These are phyloP conservation scores for Trypanosoma platydactyli DNA, from an alignment of 208 protist genomes.

Conservation along the genomic window DNA sequence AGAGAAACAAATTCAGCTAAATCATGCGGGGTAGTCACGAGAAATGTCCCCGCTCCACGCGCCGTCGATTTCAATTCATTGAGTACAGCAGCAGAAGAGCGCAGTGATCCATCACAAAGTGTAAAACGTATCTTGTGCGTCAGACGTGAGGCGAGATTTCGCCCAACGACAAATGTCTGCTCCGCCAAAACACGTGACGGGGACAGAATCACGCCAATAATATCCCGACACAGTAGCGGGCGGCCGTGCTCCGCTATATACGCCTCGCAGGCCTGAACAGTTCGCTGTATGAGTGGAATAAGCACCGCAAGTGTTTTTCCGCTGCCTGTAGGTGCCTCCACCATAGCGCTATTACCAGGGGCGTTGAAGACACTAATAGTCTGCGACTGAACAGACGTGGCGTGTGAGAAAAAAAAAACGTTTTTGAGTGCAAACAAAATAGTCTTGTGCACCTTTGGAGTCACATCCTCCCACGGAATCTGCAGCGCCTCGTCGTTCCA, in stretches of 20 bases:
- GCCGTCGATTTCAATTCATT: slow-evolving; percentile 42
- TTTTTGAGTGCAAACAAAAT: slow-evolving; percentile 85
- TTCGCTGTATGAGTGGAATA: slow-evolving; percentile 84
- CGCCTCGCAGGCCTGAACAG: slow-evolving; percentile 53
- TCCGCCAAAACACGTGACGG: slow-evolving; percentile 83
- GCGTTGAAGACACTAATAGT: slow-evolving; percentile 54
- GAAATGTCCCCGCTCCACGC: slow-evolving; percentile 68
- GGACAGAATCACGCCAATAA: slow-evolving; percentile 77
- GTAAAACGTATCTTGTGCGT: slow-evolving; percentile 75
- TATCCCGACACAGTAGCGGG: slow-evolving; percentile 63
- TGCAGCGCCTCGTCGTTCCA: slow-evolving; percentile 81
- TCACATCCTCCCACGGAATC: slow-evolving; percentile 81
- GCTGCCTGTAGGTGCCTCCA: slow-evolving; percentile 97
- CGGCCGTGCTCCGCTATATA: slow-evolving; percentile 40
- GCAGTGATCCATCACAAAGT: slow-evolving; percentile 75
- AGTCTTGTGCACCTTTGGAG: slow-evolving; percentile 61
- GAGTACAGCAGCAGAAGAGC: slow-evolving; percentile 40
- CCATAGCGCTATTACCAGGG: slow-evolving; percentile 59
- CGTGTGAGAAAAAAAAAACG: slow-evolving; percentile 90
- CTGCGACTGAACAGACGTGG: slow-evolving; percentile 86
- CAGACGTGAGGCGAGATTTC: slow-evolving; percentile 62
- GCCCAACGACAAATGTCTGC: slow-evolving; percentile 85
- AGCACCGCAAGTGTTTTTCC: slow-evolving; percentile 98
- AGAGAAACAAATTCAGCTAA: slow-evolving; percentile 49
- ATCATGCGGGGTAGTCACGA: slow-evolving; percentile 83